Base-by-base conservation (phyloP, 2,329 filamentous ascomycete species). In the Fusarium oligoseptatum region DNA sequence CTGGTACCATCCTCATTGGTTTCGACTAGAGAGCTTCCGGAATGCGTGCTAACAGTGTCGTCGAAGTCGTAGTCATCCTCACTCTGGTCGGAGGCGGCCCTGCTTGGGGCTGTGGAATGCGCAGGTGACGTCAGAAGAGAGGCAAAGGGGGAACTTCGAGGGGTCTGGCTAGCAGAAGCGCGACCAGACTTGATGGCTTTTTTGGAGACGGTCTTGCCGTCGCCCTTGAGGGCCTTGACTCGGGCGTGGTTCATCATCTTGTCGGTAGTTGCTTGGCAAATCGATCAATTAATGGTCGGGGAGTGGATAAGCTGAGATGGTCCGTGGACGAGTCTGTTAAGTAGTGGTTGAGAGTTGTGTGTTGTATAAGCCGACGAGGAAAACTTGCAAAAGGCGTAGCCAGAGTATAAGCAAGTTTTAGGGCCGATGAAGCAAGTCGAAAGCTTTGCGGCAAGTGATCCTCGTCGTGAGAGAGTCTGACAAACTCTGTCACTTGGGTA, bases 151-250 rank as follows among this genome's bases (percentile, higher is more conserved):
- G 91, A 93, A 36, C 85, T 86, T 66, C 87, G 85, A 37, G 89
- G 88, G 2, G 92, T 92, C 67, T 84, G 85, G 55, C 84, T 85
- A 65, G 87, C 88, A 6, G 90, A 92, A n/a, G 86, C 87, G 34
- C 88, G 85, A n/a, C 88, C 87, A 4, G 87, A 88, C 70, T 88
- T 88, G 48, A 87, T 86, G 24, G 92, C 91, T 82, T 94, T 94
- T 78, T 88, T 88, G 56, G 93, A 94, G 37, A 90, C 84, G 17
- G 92, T 95, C 85, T 95, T 95, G 80, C 90, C 89, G 84, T 90
- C 91, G 83, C 92, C 91, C 71, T 88, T 85, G 68, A 94, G 89
- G 60, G 90, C 92, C 82, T 93, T 92, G 80, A 93, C 92, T 76
- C 91, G 87, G 65, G 89, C 85, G 78, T 92, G 90, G 79, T 88